Percentiles rank a stretch among this genome's conserved stretches.
Conservation (phyloP, 169 alveolate genomes). For the Plasmodium relictum region DNA sequence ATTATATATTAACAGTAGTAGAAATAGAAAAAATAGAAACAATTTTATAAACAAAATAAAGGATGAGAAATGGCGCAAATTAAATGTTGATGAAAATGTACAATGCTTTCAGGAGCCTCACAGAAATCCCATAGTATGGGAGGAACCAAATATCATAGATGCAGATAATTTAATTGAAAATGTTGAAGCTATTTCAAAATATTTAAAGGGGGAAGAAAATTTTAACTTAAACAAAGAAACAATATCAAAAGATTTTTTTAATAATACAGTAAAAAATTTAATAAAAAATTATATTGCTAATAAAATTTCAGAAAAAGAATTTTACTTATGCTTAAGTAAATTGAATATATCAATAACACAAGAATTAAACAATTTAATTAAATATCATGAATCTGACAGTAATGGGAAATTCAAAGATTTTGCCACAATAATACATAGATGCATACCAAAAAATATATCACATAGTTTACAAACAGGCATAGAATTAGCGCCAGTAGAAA, state of each 20-base stretch:
- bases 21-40: constrained; percentile 59
- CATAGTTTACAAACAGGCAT: constrained; percentile 28
- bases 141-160: constrained; percentile 50
- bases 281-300: constrained; percentile 63
- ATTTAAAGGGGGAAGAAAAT: constrained; percentile 28
- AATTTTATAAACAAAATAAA: constrained; percentile 62
- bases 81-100: constrained; percentile 51
- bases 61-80: constrained; percentile 50
- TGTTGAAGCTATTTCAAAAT: constrained; percentile 54
- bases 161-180: constrained; percentile 35
- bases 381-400: constrained; percentile 63
- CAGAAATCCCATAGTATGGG: constrained; percentile 73
- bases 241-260: constrained; percentile 48
- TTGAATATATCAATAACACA: constrained; percentile 66
- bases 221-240: constrained; percentile 33
- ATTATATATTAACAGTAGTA: constrained; percentile 53
- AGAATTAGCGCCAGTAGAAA: background rate
- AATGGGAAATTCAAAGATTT: constrained; percentile 75
- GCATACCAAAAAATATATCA: constrained; percentile 44
- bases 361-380: constrained; percentile 50
- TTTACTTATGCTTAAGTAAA: constrained; percentile 44
- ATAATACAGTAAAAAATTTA: constrained; percentile 61
- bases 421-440: constrained; percentile 68
- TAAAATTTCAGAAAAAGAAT: constrained; percentile 61
- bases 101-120: constrained; percentile 42